Base-by-base conservation (phyloP, 306 rosid species). In the Lithocarpus polystachyus region DNA sequence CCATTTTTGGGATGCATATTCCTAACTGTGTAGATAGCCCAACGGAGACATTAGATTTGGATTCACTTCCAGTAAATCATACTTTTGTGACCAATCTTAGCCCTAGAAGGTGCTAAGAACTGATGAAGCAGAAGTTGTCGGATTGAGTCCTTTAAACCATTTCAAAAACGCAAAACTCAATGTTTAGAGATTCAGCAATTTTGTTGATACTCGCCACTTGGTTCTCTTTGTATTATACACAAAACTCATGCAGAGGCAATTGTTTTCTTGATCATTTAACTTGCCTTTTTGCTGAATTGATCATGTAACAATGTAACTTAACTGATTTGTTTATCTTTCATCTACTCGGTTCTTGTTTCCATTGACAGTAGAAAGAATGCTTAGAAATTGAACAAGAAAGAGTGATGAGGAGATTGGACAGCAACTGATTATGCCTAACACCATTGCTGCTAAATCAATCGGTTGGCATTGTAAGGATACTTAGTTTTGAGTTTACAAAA, bases 1-100 rank as follows among this genome's bases (percentile, higher is more conserved):
- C 88, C 73, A 37, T 56, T 73, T 90, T 84, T 78, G 83, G 85
- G 64, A 40, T 73, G 17, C 80, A 72, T 74, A 75, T 79, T 62
- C 88, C 75, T 62, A 88, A 77, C 35, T 84, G 60, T 64, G 55
- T 31, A 15, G 68, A 17, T 61, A 80, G 55, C 28, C 65, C 35
- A 29, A 68, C n/a, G 4, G 78, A 75, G 53, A 64, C 68, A n/a
- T 43, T 68, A 24, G 62, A 23, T 67, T 80, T 57, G 31, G 76
- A 77, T 35, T 77, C 82, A 54, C 10, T 68, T 59, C 67, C 73
- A 3, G 74, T 52, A 26, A 74, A 37, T 71, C 28, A 24, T 43
- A 69, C 48, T 31, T 79, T 53, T 28, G 52, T 17, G 57, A 72
- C 43, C 52, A 77, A 35, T 20, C 76, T 19, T 84, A 71, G 78